Evolutionary conservation across 345 rosid species (phyloP), one percentile per base, ranked within the genome.

Genomic region (Iberis pinnata): DNA sequence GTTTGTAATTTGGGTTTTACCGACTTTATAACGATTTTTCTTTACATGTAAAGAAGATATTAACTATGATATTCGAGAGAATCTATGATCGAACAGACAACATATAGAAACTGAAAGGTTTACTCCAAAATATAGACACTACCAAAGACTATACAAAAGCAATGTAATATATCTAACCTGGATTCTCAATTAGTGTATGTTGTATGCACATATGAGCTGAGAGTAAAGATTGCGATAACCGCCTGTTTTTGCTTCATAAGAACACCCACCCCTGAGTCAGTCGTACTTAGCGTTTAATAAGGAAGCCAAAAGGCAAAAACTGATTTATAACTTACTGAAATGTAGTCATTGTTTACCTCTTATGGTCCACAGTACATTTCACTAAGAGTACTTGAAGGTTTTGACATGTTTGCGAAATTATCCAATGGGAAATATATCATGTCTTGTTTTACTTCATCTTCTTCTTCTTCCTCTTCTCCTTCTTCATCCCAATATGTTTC

Each of bases 401-500:
- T 29, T 53, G 66, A 22, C 45, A 60, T 67, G 56, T 47, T 60
- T 9, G 52, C 56, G 41, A 54, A 47, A 42, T 60, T 54, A 24
- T 48, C 67, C 13, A 13, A 2, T 41, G 67, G 52, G 45, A 18
- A 33, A 53, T 45, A 54, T 19, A 54, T 8, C 27, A 67, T 60
- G 52, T 67, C 62, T 47, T 60, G 46, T 47, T 55, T 26, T 60
- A 50, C 56, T 40, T 78, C 80, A 10, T 60, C 66, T 19, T 46
- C 44, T 31, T 60, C 37, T 27, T 58, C 66, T 24, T 64, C 68
- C 19, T 75, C 90, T 20, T 64, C 70, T 29, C 60, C 61, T 35
- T 66, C 76, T 33, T 70, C 72, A 38, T 71, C 12, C 88, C 84
- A 81, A 61, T 76, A 78, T 29, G 88, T 71, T 71, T 81, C 80